Evolutionary conservation across 1,139 yeast genomes (phyloP).

Genomic region (Pichia sp.): DNA sequence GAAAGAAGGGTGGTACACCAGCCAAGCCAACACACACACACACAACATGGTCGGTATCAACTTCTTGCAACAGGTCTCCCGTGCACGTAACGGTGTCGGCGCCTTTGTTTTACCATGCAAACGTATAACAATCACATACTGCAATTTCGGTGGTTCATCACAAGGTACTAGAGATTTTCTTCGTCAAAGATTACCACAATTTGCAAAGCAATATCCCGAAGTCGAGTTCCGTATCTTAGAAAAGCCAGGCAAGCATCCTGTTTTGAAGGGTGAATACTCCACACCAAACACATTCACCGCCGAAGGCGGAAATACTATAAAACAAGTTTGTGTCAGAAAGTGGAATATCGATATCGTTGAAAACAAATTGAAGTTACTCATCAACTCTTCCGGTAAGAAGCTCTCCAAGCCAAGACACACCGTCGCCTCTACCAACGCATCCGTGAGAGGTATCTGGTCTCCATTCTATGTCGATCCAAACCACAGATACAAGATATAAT

Average conservation of each 20-base stretch:
- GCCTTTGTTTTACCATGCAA: conserved; percentile 76
- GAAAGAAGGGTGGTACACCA: too few relatives aligned
- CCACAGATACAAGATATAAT: conserved; percentile 62
- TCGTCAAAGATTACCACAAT: conserved; percentile 48
- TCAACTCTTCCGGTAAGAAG: conserved; percentile 59
- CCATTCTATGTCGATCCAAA: conserved; percentile 82
- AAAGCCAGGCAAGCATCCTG: conserved; percentile 77
- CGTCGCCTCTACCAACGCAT: conserved; percentile 74
- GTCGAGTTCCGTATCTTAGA: conserved; percentile 70
- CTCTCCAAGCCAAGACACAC: conserved; percentile 64
- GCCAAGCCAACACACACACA: too few relatives aligned
- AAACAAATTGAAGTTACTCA: conserved; percentile 52
- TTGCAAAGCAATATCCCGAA: conserved; percentile 61
- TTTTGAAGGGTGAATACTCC: conserved; percentile 64
- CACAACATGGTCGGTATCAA: conserved; percentile 36
- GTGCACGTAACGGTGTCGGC: conserved; percentile 79
- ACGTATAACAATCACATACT: conserved; percentile 69
- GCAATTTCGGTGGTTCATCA: conserved; percentile 97
- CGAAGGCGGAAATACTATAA: conserved; percentile 12
- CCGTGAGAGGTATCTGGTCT: conserved; percentile 98
- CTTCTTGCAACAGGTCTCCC: conserved; percentile 51
- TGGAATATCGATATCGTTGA: conserved; percentile 51
- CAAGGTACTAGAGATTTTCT: conserved; percentile 75
- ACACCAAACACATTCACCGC: conserved; percentile 8
- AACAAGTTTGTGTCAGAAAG: conserved; percentile 60